A percentile compares a stretch with the other conserved stretches of the same genome.
Evolutionary conservation across 2,329 filamentous ascomycete species (phyloP).

Genomic region (Trichoderma arundinaceum): DNA sequence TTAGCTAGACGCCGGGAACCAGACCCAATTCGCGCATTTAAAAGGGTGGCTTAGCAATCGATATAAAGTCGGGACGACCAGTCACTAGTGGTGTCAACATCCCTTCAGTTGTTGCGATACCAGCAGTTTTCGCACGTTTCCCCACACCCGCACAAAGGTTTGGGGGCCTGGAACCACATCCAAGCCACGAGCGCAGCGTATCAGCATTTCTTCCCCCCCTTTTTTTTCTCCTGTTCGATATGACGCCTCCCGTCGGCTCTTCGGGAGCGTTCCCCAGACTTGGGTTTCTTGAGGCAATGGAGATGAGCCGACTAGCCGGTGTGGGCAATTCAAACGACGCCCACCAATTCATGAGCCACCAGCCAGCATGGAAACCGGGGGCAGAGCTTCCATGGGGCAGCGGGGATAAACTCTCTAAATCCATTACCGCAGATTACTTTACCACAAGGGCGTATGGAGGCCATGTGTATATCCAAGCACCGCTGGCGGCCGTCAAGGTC

Average conservation of each 20-base stretch:
- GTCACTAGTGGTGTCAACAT: neutral
- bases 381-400: slow-evolving; percentile 39
- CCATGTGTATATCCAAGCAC: slow-evolving; percentile 45
- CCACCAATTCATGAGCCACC: slow-evolving; percentile 42
- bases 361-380: slow-evolving; percentile 43
- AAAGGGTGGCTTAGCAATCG: neutral
- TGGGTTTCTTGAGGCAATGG: slow-evolving; percentile 1
- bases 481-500: slow-evolving; percentile 35
- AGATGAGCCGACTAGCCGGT: neutral
- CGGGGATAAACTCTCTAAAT: slow-evolving; percentile 34
- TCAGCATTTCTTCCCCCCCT: neutral
- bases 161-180: too few species aligned
- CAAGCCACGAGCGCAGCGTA: neutral
- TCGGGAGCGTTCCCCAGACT: neutral
- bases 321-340: neutral
- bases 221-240: neutral
- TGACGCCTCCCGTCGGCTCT: neutral
- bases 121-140: too few species aligned
- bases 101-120: neutral
- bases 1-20: neutral
- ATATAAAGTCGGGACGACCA: neutral
- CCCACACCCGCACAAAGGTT: too few species aligned
- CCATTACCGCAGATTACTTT: neutral
- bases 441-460: slow-evolving; percentile 41
- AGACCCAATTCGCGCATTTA: neutral